phyloP scores from a whole-genome alignment of 352 stramenopile genomes.

The Blastocystis sp. region DNA sequence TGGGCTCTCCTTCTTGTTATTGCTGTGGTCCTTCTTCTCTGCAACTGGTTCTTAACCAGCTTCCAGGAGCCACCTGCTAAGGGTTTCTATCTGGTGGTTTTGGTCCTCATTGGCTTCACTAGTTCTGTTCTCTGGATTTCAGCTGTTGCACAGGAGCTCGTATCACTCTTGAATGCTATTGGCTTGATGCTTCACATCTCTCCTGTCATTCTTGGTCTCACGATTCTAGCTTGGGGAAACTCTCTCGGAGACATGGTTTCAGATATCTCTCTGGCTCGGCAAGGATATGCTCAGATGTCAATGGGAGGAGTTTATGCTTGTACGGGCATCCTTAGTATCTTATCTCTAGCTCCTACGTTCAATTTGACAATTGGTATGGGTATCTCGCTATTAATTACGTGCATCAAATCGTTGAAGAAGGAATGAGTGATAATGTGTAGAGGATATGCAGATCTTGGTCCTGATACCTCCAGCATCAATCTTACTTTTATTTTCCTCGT shows the following conservation, averaged over 20 bases:
- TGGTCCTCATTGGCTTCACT: conserved; percentile 66
- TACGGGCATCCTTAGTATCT: background rate
- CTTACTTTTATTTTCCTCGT: conserved; percentile 63
- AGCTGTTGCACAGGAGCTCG: conserved; percentile 76
- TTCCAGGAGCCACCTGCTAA: conserved; percentile 20
- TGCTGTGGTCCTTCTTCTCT: background rate
- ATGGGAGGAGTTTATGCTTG: conserved; percentile 68
- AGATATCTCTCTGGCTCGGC: conserved; percentile 77
- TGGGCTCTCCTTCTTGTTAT: conserved; percentile 42
- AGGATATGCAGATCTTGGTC: conserved; percentile 39
- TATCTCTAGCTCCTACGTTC: conserved; percentile 64
- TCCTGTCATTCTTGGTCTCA: conserved; percentile 74
- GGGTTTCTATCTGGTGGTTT: conserved; percentile 29
- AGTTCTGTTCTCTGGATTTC: conserved; percentile 82
- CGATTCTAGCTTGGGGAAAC: conserved; percentile 79
- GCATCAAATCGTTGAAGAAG: conserved; percentile 17
- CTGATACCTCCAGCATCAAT: conserved; percentile 61
- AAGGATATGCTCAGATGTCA: conserved; percentile 72
- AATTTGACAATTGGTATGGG: conserved; percentile 66
- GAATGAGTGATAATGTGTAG: conserved; percentile 44
- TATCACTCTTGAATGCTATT: conserved; percentile 73
- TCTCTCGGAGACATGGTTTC: conserved; percentile 76
- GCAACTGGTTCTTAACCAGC: conserved; percentile 52
- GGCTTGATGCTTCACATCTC: conserved; percentile 73
- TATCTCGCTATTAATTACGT: conserved; percentile 60